Evolutionary conservation across 75 land plant species (phyloP), one percentile per base, ranked within the genome.

Genomic region (Picea sitchensis): DNA sequence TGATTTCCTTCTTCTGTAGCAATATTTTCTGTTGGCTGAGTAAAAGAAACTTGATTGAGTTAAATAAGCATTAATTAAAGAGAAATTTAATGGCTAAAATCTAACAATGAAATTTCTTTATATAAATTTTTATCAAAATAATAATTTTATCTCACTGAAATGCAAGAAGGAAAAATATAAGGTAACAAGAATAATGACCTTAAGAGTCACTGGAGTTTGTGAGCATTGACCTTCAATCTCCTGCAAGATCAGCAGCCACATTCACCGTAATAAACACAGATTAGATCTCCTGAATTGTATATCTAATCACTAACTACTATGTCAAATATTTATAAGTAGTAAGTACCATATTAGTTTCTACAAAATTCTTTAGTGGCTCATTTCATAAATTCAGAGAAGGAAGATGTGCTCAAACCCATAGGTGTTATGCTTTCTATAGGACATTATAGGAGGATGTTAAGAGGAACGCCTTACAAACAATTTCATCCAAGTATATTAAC

Each of bases 21-120:
- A 31, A 58, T 5, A 15, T 26, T 75, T 58, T 75, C 59, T 14
- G 51, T 75, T 57, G 44, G 30, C 76, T 75, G 76, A 75, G 56
- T 31, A 26, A 75, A 75, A 4, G 2, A 13, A 20, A 74, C 32
- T 23, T 51, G 5, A 54, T 56, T 74, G 47, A 74, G 59, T 47
- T 26, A 20, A 31, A 8, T 5, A 61, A n/a, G 63, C 8, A 61
- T 61, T 61, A 61, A 61, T 20, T 4, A 62, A 62, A 21, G 64
- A 62, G 12, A 62, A 67, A 34, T 0, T 31, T 2, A 4, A 67
- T 4, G 15, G 17, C 18, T 5, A 14, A 15, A 67, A 51, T 51
- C 54, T 51, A 14, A 67, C 36, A 17, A 15, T 67, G 38, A 34
- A 18, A 67, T 1, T 31, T 67, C 14, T 4, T 18, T 36, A 32